Evolutionary conservation across 129 eudicot genomes (phyloP), one percentile per base, ranked within the genome.

Genomic region (Gnaphalium uliginosum): DNA sequence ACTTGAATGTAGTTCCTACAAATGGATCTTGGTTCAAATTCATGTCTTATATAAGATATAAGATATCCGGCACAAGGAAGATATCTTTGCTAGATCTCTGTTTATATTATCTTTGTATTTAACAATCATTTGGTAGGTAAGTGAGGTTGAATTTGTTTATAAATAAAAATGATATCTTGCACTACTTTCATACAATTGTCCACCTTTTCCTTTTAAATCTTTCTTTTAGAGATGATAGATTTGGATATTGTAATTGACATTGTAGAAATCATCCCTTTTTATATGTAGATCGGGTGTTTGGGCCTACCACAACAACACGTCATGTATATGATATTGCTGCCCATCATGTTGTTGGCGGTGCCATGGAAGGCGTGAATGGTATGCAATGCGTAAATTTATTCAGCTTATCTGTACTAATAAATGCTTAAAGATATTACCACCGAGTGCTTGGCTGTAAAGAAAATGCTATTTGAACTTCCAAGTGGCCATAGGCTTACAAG

Each of bases 301-400:
- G 99, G 64, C 99, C 99, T 48, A 91, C 99, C 19, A 95, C 99
- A 73, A 95, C 99, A 64, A 95, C 99, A 75, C 92, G 96, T 35
- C 99, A 91, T 83, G 97, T 95, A 10, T 91, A 95, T 73, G 99
- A 95, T 86, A 81, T 87, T 83, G 99, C 97, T 60, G 96, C 99
- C 66, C 99, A 91, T 71, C 97, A 89, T 81, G 92, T 91, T 77
- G 84, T 95, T 58, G 81, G 90, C 61, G 97, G 97, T 86, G 86
- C 97, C 50, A 95, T 95, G 97, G 99, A 89, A 81, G 99, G 99
- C 63, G 82, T 94, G 39, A 94, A 87, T 62, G 99, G 99, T 94
- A 88, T 58, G 73, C 58, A 73, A 27, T 39, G 19, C 67, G 21
- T 56, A 9, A 17, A 25, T 18, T 11, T 21, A 51, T 27, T 18